Evolutionary conservation across 1,139 yeast species (phyloP).

Genomic region (Blastobotrys arbuscula): DNA sequence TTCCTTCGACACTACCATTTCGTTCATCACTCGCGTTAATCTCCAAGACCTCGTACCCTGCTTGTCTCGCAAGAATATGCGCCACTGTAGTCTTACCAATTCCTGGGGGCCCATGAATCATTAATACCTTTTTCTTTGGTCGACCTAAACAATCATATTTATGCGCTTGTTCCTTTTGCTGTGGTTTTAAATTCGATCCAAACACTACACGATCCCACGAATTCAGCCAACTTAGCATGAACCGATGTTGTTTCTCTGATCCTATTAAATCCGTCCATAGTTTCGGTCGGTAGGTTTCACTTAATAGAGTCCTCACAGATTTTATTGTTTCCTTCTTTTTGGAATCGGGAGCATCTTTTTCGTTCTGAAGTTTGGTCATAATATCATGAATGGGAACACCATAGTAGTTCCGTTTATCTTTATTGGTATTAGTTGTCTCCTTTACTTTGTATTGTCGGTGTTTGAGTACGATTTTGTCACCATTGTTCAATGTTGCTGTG

Average conservation of each 20-base stretch:
- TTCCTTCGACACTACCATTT: conserved; percentile 38
- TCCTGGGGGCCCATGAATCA: conserved; percentile 92
- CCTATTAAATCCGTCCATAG: conserved; percentile 71
- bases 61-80: conserved; percentile 74
- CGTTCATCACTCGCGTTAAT: conserved; percentile 88
- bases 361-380: conserved; percentile 18
- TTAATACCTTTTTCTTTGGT: conserved; percentile 62
- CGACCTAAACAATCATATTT: conserved; percentile 34
- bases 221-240: conserved; percentile 69
- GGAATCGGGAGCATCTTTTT: conserved; percentile 6
- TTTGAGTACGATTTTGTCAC: conserved; percentile 3
- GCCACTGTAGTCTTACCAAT: conserved; percentile 92
- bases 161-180: conserved; percentile 13
- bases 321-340: not conserved
- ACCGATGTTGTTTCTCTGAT: conserved; percentile 71
- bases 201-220: conserved; percentile 74
- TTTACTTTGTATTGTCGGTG: not conserved
- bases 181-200: conserved; percentile 35
- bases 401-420: conserved; percentile 23
- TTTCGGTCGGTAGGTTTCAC: conserved; percentile 81
- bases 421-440: not conserved
- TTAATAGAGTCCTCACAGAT: conserved; percentile 32
- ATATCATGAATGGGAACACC: conserved; percentile 32
- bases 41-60: conserved; percentile 77
- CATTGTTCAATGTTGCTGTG: conserved; percentile 5